Evolutionary conservation across 352 stramenopile genomes (phyloP).

Genomic region (Globisporangium recalcitrans): DNA sequence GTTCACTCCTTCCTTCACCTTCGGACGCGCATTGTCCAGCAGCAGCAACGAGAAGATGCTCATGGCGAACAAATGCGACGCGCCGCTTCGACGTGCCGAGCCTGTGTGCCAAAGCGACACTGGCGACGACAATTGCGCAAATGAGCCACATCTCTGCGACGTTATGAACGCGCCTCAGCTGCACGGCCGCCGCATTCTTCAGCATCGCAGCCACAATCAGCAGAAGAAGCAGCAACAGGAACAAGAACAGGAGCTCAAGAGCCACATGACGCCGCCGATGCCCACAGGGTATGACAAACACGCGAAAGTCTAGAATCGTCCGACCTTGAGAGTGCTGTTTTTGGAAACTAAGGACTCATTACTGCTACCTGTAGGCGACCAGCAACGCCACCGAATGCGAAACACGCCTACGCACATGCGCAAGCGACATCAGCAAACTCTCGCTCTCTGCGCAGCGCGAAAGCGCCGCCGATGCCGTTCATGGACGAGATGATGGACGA

Average conservation of each 20-base stretch:
- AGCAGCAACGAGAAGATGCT: not conserved
- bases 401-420: not conserved
- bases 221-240: constrained; percentile 2
- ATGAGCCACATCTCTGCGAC: not conserved
- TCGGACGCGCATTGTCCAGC: not conserved
- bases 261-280: not conserved
- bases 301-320: not conserved
- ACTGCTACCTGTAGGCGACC: not conserved
- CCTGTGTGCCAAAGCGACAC: constrained; percentile 5
- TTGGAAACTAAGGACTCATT: not conserved
- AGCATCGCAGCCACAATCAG: not conserved
- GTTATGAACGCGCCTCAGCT: not conserved
- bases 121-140: not conserved
- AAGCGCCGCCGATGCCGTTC: constrained; percentile 20
- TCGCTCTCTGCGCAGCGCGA: not conserved
- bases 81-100: constrained; percentile 1
- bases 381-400: not conserved
- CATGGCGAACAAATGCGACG: constrained; percentile 8
- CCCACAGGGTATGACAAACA: not conserved
- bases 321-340: not conserved
- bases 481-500: constrained; percentile 19
- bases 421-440: not conserved
- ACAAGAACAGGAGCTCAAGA: not conserved
- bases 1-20: not conserved
- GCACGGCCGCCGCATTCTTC: not conserved